phyloP scores from a whole-genome alignment of 2,329 filamentous ascomycete genomes.

The Huntiella bhutanensis region DNA sequence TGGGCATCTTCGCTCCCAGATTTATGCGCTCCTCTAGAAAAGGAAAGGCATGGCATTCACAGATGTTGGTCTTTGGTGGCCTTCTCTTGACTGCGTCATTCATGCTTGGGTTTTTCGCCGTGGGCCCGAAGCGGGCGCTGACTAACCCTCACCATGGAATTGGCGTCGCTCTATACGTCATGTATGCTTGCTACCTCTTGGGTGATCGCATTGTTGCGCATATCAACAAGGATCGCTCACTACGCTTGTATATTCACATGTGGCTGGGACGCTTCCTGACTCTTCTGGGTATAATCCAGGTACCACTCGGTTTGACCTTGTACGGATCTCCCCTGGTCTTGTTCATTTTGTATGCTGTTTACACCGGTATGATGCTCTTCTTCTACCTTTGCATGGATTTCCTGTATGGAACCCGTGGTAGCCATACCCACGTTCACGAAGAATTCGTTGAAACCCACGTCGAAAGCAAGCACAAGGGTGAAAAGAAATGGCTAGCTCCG shows the following conservation, averaged over 20 bases:
- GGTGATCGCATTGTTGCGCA: slow-evolving; percentile 45
- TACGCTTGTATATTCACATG: slow-evolving; percentile 54
- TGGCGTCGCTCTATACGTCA: slow-evolving; percentile 56
- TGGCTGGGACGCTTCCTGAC: slow-evolving; percentile 68
- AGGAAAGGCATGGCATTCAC: slow-evolving; percentile 52
- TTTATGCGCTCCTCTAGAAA: slow-evolving; percentile 47
- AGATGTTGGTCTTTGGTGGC: slow-evolving; percentile 51
- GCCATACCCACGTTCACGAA: slow-evolving; percentile 32
- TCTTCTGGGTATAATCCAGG: slow-evolving; percentile 66
- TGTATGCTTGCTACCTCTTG: slow-evolving; percentile 52
- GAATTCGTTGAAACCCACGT: slow-evolving; percentile 20
- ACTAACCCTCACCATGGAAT: slow-evolving; percentile 77
- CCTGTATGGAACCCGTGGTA: slow-evolving; percentile 30
- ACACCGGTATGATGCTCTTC: slow-evolving; percentile 52
- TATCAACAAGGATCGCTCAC: slow-evolving; percentile 28
- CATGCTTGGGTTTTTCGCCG: slow-evolving; percentile 58
- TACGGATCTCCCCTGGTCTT: slow-evolving; percentile 75
- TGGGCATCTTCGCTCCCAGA: slow-evolving; percentile 53
- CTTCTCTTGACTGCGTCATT: slow-evolving; percentile 53
- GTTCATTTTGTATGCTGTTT: slow-evolving; percentile 73
- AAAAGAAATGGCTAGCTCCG: slow-evolving; percentile 30
- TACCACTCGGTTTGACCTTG: slow-evolving; percentile 73
- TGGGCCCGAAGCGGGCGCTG: slow-evolving; percentile 50
- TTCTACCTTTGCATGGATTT: slow-evolving; percentile 68
- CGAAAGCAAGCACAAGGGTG: slow-evolving; percentile 19